Conservation (phyloP, 768 basidiomycete species). For the Cystofilobasidium capitatum region DNA sequence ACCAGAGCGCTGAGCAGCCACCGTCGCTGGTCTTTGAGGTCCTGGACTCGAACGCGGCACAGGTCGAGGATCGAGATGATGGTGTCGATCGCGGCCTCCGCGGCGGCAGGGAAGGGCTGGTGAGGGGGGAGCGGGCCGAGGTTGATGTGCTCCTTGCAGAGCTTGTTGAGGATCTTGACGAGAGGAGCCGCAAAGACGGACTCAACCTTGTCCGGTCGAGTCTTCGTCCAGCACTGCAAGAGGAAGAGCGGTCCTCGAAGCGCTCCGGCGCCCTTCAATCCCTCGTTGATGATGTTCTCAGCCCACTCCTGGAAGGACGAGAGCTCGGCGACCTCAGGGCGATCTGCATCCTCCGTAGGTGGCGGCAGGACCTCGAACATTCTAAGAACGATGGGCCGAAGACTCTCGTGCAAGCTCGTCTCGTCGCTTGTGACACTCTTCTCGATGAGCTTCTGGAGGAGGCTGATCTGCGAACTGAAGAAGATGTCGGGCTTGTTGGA, state of each 20-base stretch:
- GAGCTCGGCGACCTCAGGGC: slow-evolving; percentile 35
- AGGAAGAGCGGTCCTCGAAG: slow-evolving; percentile 74
- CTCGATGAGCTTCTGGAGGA: slow-evolving; percentile 72
- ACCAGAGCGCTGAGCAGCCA: slow-evolving; percentile 67
- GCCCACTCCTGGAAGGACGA: slow-evolving; percentile 29
- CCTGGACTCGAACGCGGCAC: slow-evolving; percentile 65
- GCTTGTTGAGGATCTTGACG: slow-evolving; percentile 71
- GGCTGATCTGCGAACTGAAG: slow-evolving; percentile 60
- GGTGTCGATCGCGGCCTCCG: slow-evolving; percentile 54
- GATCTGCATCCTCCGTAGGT: slow-evolving; percentile 61
- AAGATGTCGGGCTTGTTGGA: slow-evolving; percentile 73
- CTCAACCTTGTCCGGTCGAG: slow-evolving; percentile 73
- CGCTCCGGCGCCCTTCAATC: slow-evolving; percentile 39
- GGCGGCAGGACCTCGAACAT: slow-evolving; percentile 54
- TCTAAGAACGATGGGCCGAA: slow-evolving; percentile 72
- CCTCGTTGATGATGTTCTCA: slow-evolving; percentile 27
- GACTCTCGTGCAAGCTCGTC: slow-evolving; percentile 61
- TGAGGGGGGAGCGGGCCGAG: slow-evolving; percentile 21
- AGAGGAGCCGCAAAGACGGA: slow-evolving; percentile 56
- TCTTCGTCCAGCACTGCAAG: slow-evolving; percentile 72
- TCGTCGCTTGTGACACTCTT: slow-evolving; percentile 80
- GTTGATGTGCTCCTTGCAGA: slow-evolving; percentile 77
- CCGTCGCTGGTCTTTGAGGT: slow-evolving; percentile 76
- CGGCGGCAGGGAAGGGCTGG: slow-evolving; percentile 40
- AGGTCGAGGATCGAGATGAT: slow-evolving; percentile 69